Conservation (phyloP, 768 basidiomycete genomes). For the Lactifluus rugatus region DNA sequence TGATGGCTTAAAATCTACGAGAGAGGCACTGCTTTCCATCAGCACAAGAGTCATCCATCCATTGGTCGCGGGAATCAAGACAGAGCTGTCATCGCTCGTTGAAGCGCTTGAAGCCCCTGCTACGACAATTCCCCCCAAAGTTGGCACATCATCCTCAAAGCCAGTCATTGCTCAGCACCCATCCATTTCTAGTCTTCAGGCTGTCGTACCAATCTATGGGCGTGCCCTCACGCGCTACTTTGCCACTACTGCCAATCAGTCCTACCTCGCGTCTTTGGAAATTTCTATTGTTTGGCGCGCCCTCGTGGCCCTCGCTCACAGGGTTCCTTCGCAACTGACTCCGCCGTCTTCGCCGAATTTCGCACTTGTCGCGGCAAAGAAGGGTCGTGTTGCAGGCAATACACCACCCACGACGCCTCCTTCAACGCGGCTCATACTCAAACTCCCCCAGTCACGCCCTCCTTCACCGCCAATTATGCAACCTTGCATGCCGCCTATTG, state of each 20-base stretch:
- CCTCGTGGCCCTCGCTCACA: constrained; percentile 59
- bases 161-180: constrained; percentile 35
- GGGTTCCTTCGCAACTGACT: constrained; percentile 33
- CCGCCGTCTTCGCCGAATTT: constrained; percentile 32
- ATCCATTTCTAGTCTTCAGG: constrained; percentile 49
- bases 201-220: constrained; percentile 52
- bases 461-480: constrained; percentile 42
- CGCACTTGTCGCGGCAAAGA: constrained; percentile 22
- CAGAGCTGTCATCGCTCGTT: constrained; percentile 50
- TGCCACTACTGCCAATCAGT: constrained; percentile 43
- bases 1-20: constrained; percentile 58
- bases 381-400: constrained; percentile 28
- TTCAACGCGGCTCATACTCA: constrained; percentile 51
- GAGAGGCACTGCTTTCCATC: constrained; percentile 62
- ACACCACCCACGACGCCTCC: constrained; percentile 51
- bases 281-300: constrained; percentile 69
- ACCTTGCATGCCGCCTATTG: constrained; percentile 32
- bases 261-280: constrained; percentile 55
- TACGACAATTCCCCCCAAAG: constrained; percentile 1
- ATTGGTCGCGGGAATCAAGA: constrained; percentile 49
- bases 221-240: constrained; percentile 50
- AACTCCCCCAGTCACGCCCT: constrained; percentile 56
- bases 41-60: constrained; percentile 59
- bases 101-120: constrained; percentile 48
- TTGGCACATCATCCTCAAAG: neutral